phyloP scores from a whole-genome alignment of 495 filamentous ascomycete genomes.

The Staphylotrichum tortipilum region DNA sequence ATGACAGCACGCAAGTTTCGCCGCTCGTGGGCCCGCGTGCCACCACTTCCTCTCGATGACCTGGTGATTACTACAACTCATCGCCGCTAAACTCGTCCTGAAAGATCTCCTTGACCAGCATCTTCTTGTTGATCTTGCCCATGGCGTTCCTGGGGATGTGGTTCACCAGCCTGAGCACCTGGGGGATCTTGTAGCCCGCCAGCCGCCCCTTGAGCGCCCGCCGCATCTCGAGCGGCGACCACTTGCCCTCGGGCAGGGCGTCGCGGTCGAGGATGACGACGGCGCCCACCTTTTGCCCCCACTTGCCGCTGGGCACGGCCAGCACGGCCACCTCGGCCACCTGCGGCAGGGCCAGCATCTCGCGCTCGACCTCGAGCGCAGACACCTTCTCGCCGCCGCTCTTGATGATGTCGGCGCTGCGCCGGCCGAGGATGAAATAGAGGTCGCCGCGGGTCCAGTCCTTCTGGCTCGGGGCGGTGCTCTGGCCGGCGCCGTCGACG shows the following conservation, averaged over 20 bases:
- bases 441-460: conserved; percentile 64
- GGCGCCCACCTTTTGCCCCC: conserved; percentile 89
- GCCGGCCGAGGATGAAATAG: conserved; percentile 75
- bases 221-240: conserved; percentile 79
- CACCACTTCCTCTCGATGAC: too few relatives aligned
- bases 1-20: neutral
- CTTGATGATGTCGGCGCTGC: conserved; percentile 73
- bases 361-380: conserved; percentile 88
- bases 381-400: conserved; percentile 91
- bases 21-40: too few relatives aligned
- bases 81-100: conserved; percentile 46
- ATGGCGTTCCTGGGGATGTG: conserved; percentile 83
- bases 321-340: conserved; percentile 79
- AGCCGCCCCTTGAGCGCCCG: conserved; percentile 66
- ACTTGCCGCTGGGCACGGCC: conserved; percentile 72
- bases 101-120: conserved; percentile 63
- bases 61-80: conserved; percentile 26
- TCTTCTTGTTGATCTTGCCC: conserved; percentile 93
- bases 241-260: conserved; percentile 45
- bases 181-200: conserved; percentile 85
- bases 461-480: conserved; percentile 36
- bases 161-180: conserved; percentile 75
- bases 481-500: conserved; percentile 39
- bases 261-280: conserved; percentile 63
- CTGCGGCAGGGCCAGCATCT: conserved; percentile 75